Conservation (phyloP, 169 alveolate genomes). For the Pseudocohnilembus persalinus region DNA sequence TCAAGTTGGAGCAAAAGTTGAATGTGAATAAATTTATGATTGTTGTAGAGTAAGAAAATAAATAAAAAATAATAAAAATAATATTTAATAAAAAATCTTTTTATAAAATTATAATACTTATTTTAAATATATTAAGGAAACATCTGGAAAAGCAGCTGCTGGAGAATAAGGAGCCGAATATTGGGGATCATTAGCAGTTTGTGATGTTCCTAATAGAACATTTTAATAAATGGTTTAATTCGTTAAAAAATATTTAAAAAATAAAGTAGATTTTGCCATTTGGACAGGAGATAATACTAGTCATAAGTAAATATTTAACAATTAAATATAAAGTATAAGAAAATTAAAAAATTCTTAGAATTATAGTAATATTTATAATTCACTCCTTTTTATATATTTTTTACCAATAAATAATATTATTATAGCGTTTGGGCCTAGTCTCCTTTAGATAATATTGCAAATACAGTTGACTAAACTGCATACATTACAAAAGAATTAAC, state of each 20-base stretch:
- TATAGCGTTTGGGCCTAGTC: not conserved
- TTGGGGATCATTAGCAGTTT: conserved; percentile 57
- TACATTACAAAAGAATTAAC: conserved; percentile 4
- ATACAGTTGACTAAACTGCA: not conserved
- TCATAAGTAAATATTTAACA: conserved; percentile 30
- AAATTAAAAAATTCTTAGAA: too few relatives aligned
- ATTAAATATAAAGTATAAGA: too few relatives aligned
- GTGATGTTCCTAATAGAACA: conserved; percentile 65
- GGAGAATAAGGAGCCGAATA: conserved; percentile 48
- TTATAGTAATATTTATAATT: too few relatives aligned
- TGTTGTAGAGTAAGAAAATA: conserved; percentile 65
- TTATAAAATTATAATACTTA: not conserved
- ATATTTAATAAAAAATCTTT: too few relatives aligned
- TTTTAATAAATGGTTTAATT: conserved; percentile 26
- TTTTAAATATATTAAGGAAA: not conserved
- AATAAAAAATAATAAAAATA: too few relatives aligned
- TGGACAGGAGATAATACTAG: conserved; percentile 84
- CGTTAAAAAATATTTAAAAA: conserved; percentile 35
- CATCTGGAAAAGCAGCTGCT: conserved; percentile 30
- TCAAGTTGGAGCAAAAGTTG: conserved; percentile 46
- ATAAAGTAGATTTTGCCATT: conserved; percentile 59
- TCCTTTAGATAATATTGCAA: not conserved
- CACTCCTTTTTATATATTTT: too few relatives aligned
- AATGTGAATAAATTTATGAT: conserved; percentile 58
- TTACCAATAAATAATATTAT: not conserved